These are phyloP conservation scores for Prunus padus DNA, from an alignment of 306 rosid species.

Conservation along the genomic window DNA sequence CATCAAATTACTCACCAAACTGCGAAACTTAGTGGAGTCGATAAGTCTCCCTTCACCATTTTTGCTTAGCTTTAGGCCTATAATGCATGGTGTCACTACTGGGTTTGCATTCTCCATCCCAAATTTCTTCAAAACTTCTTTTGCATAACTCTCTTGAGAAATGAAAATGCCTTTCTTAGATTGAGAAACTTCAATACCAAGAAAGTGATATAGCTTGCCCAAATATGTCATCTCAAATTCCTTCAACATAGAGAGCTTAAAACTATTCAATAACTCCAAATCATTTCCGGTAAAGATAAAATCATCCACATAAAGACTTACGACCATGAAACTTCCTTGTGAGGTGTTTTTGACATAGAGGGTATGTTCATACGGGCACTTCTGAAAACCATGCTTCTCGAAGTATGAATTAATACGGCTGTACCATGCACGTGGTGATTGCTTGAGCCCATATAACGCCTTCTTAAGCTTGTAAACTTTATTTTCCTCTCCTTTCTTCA, in stretches of 20 bases:
- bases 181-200: conserved; percentile 4
- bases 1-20: conserved; percentile 7
- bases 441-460: too few relatives aligned
- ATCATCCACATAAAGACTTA: too few relatives aligned
- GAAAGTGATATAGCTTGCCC: conserved; percentile 9
- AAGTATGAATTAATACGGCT: not conserved
- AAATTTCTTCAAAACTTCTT: not conserved
- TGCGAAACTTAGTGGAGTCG: not conserved
- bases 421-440: too few relatives aligned
- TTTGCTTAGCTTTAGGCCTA: not conserved
- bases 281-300: too few relatives aligned
- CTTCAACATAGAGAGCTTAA: not conserved
- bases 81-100: conserved; percentile 1
- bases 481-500: not conserved
- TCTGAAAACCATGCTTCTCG: conserved; percentile 9
- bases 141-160: not conserved
- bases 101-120: not conserved
- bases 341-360: not conserved
- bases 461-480: conserved; percentile 2
- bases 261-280: not conserved
- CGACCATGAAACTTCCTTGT: not conserved
- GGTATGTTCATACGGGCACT: not conserved
- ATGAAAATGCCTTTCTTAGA: not conserved
- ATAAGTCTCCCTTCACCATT: not conserved
- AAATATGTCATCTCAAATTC: conserved; percentile 3